A percentile compares a stretch with the other conserved stretches of the same genome.
phyloP scores from a whole-genome alignment of 163 green algal species.

The Prototheca cutis region DNA sequence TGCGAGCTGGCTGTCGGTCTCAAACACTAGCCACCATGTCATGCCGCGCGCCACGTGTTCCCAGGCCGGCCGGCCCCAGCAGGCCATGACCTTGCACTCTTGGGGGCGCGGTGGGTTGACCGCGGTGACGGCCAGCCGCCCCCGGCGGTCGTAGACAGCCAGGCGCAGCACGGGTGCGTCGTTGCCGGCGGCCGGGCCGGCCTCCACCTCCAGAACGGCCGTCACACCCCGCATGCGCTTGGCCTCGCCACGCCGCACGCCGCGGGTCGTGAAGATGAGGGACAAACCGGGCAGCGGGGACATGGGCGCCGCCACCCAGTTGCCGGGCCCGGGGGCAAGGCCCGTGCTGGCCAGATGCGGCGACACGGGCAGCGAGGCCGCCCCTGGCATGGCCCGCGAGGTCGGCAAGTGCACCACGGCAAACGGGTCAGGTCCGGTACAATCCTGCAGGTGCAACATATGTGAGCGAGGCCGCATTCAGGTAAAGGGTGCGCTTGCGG shows the following conservation, averaged over 20 bases:
- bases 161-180: not conserved
- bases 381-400: too few relatives aligned
- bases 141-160: slow-evolving; percentile 1
- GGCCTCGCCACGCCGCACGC: not conserved
- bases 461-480: too few relatives aligned
- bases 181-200: not conserved
- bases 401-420: not conserved
- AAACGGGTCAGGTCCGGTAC: too few relatives aligned
- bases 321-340: too few relatives aligned
- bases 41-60: not conserved
- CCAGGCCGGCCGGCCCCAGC: not conserved
- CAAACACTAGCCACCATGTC: not conserved
- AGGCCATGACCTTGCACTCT: not conserved
- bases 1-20: not conserved
- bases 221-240: not conserved
- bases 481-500: too few relatives aligned
- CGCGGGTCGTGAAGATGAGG: not conserved
- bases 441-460: too few relatives aligned
- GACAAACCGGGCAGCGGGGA: not conserved
- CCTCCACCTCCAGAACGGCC: not conserved
- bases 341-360: too few relatives aligned
- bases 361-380: too few relatives aligned
- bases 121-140: not conserved
- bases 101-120: not conserved
- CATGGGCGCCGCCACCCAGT: too few relatives aligned